Evolutionary conservation across 1,139 yeast genomes (phyloP).

Genomic region (Eremothecium sinecaudum): DNA sequence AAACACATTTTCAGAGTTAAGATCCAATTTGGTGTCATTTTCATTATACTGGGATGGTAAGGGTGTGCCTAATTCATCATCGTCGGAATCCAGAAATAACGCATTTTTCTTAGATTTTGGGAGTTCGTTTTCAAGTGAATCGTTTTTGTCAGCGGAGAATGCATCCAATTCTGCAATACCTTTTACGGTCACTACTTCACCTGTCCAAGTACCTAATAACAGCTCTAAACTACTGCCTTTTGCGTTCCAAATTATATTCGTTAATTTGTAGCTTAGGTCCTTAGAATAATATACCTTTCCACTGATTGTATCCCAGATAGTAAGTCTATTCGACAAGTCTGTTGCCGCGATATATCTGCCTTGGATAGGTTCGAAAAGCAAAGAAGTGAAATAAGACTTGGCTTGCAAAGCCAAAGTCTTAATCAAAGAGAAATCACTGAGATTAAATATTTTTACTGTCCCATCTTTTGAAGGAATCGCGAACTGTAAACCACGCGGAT

Average conservation of each 20-base stretch:
- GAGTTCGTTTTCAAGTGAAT: background rate
- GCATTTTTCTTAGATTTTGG: conserved; percentile 1
- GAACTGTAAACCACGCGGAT: conserved; percentile 52
- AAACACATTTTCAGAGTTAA: conserved; percentile 7
- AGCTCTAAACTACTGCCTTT: conserved; percentile 24
- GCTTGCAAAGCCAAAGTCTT: conserved; percentile 24
- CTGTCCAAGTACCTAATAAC: conserved; percentile 44
- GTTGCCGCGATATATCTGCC: conserved; percentile 50
- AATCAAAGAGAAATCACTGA: conserved; percentile 20
- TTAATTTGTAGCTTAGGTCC: conserved; percentile 21
- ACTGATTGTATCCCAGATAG: conserved; percentile 44
- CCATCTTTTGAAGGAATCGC: conserved; percentile 45
- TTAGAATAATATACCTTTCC: conserved; percentile 28
- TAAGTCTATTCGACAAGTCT: conserved; percentile 39
- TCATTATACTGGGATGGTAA: conserved; percentile 1
- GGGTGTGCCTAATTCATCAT: conserved; percentile 17
- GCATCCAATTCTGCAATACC: conserved; percentile 23
- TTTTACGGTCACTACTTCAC: conserved; percentile 38
- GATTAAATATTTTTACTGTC: conserved; percentile 24
- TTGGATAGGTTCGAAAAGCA: conserved; percentile 48
- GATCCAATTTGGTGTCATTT: conserved; percentile 1
- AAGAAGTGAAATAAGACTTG: conserved; percentile 37
- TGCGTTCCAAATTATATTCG: conserved; percentile 31
- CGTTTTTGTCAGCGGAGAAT: background rate
- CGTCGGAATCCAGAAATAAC: conserved; percentile 10